These are phyloP conservation scores for Myriosclerotinia scirpicola DNA, from an alignment of 2,329 filamentous ascomycete genomes.

Conservation along the genomic window DNA sequence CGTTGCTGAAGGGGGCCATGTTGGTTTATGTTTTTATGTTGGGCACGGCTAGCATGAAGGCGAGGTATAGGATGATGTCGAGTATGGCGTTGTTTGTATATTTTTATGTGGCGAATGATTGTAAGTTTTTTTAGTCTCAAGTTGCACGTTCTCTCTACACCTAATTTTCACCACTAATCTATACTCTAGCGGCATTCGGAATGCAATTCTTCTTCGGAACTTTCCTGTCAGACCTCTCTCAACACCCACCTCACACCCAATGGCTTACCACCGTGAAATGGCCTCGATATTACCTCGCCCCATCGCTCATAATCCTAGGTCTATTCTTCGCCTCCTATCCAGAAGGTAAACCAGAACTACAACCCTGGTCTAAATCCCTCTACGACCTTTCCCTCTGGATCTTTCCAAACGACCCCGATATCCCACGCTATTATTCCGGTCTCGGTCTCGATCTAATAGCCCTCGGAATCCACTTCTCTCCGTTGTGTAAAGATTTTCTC, in stretches of 20 bases:
- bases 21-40: slow-evolving; percentile 55
- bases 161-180: slow-evolving; percentile 18
- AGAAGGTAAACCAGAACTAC: slow-evolving; percentile 53
- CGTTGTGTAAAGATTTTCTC: slow-evolving; percentile 51
- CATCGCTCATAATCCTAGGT: slow-evolving; percentile 51
- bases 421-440: slow-evolving; percentile 51
- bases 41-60: slow-evolving; percentile 51
- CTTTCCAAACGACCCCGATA: slow-evolving; percentile 49
- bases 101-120: slow-evolving; percentile 43
- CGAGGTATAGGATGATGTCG: slow-evolving; percentile 51
- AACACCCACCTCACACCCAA: slow-evolving; percentile 50
- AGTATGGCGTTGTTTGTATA: slow-evolving; percentile 51
- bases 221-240: slow-evolving; percentile 60
- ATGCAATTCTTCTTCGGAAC: slow-evolving; percentile 63
- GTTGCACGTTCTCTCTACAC: neutral
- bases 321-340: slow-evolving; percentile 61
- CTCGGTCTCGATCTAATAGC: slow-evolving; percentile 51
- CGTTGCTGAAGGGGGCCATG: slow-evolving; percentile 56
- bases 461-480: slow-evolving; percentile 54
- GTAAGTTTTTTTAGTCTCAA: slow-evolving; percentile 25
- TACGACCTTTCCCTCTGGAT: slow-evolving; percentile 46
- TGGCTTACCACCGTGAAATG: slow-evolving; percentile 47
- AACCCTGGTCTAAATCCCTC: slow-evolving; percentile 54
- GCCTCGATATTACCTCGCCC: slow-evolving; percentile 48
- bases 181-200: slow-evolving; percentile 47